Evolutionary conservation across 176 grass and related monocot genomes (phyloP).

Genomic region (Triticum urartu): DNA sequence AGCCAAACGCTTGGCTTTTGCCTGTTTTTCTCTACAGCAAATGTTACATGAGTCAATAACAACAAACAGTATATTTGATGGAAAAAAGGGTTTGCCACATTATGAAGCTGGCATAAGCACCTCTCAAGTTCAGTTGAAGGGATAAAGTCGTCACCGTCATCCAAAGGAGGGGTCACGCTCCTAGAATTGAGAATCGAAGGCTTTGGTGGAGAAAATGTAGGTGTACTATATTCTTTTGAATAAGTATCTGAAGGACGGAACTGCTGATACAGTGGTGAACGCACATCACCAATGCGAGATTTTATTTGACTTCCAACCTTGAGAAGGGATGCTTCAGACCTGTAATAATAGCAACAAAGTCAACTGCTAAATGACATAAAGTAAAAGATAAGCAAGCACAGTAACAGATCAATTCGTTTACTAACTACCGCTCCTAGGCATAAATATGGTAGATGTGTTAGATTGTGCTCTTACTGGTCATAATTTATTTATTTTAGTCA

Average conservation of each 20-base stretch:
- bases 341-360: slow-evolving; percentile 31
- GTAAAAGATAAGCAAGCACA: slow-evolving; percentile 6
- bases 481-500: neutral
- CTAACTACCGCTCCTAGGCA: neutral
- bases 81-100: slow-evolving; percentile 8
- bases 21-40: slow-evolving; percentile 72
- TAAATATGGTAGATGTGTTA: neutral
- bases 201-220: slow-evolving; percentile 41
- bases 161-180: slow-evolving; percentile 20
- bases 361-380: neutral
- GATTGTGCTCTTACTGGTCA: neutral
- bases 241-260: neutral
- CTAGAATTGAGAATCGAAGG: slow-evolving; percentile 30
- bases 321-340: slow-evolving; percentile 40
- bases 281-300: slow-evolving; percentile 22
- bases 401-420: neutral
- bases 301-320: slow-evolving; percentile 44
- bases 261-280: slow-evolving; percentile 37
- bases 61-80: neutral
- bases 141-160: slow-evolving; percentile 26
- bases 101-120: slow-evolving; percentile 28
- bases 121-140: slow-evolving; percentile 55
- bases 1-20: slow-evolving; percentile 78
- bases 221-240: slow-evolving; percentile 32
- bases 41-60: slow-evolving; percentile 33